Conservation (phyloP, 2,329 filamentous ascomycete species). For the Neonectria hederae region DNA sequence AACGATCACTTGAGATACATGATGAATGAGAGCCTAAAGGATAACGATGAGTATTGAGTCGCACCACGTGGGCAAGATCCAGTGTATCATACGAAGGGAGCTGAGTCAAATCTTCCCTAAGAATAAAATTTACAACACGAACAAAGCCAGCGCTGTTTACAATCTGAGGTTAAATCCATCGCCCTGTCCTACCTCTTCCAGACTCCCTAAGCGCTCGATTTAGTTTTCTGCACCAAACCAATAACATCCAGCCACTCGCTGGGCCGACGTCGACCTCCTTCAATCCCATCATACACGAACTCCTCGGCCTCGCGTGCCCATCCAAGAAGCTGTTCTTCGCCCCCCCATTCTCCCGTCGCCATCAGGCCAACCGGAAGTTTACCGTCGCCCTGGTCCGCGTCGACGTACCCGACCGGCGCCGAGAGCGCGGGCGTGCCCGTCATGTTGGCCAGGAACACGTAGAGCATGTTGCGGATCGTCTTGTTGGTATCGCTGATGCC, state of each 20-base stretch:
- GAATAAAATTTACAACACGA: constrained; percentile 1
- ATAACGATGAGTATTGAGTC: neutral
- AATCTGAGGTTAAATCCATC: neutral
- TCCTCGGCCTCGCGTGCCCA: constrained; percentile 67
- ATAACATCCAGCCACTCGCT: constrained; percentile 69
- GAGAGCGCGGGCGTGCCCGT: constrained; percentile 79
- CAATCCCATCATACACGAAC: constrained; percentile 60
- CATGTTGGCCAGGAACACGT: constrained; percentile 86
- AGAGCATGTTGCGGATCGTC: constrained; percentile 83
- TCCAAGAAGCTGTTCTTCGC: constrained; percentile 69
- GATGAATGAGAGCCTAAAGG: neutral
- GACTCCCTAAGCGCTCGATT: constrained; percentile 12
- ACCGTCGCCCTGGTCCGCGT: constrained; percentile 65
- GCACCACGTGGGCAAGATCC: neutral
- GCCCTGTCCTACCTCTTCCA: neutral
- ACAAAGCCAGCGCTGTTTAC: neutral
- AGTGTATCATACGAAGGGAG: constrained; percentile 5
- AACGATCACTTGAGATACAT: neutral
- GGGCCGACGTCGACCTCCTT: constrained; percentile 61
- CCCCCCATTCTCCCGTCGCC: constrained; percentile 74
- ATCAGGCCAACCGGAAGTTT: constrained; percentile 69
- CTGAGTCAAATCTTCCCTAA: neutral
- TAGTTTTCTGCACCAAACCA: constrained; percentile 37
- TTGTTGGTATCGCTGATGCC: constrained; percentile 79
- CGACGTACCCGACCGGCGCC: constrained; percentile 78